phyloP scores from a whole-genome alignment of 2,329 filamentous ascomycete genomes.

The Aspergillus pseudonomiae region DNA sequence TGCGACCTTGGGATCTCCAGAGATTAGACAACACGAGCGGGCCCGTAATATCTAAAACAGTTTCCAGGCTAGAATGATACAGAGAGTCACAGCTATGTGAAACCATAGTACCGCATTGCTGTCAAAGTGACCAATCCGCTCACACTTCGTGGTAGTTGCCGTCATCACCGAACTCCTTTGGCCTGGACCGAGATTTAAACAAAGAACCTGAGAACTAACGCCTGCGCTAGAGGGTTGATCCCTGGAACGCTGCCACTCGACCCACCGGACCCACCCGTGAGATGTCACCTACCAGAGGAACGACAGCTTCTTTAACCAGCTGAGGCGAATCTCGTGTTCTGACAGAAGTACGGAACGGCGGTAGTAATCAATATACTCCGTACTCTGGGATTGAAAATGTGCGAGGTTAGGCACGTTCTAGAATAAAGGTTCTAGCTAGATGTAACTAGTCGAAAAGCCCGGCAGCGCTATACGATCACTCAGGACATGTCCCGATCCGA shows the following conservation, averaged over 20 bases:
- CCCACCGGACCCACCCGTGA: background rate
- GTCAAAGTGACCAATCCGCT: background rate
- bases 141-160: background rate
- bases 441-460: background rate
- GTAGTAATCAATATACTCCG: background rate
- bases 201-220: background rate
- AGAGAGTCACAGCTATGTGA: too few relatives aligned
- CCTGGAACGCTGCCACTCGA: background rate
- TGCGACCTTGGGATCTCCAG: too few relatives aligned
- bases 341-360: background rate
- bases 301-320: background rate
- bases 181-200: background rate
- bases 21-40: too few relatives aligned
- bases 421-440: background rate
- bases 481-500: background rate
- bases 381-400: background rate
- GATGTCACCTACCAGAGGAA: too few relatives aligned
- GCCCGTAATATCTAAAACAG: too few relatives aligned
- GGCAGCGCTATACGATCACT: background rate
- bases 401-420: rapidly evolving
- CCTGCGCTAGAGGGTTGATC: background rate
- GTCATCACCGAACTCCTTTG: rapidly evolving
- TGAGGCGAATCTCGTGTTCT: too few relatives aligned
- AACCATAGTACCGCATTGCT: too few relatives aligned
- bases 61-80: too few relatives aligned